Conservation (phyloP, 2,329 filamentous ascomycete genomes). For the Gyromitra esculenta region DNA sequence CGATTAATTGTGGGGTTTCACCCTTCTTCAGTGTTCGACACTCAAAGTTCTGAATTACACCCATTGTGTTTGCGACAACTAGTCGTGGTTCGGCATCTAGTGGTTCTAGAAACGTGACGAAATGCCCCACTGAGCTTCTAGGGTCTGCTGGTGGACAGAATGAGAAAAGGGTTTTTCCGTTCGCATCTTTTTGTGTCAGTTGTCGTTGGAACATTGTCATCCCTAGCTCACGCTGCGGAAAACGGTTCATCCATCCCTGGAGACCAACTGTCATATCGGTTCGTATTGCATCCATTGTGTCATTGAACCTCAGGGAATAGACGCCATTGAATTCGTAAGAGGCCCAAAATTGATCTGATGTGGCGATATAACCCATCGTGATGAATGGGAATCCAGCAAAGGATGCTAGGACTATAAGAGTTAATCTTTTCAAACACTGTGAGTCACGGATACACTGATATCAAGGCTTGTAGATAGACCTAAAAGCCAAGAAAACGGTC, state of each 20-base stretch:
- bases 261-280: conserved; percentile 28
- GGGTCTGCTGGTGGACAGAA: conserved; percentile 48
- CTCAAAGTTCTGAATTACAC: conserved; percentile 40
- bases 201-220: conserved; percentile 27
- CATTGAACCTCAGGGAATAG: conserved; percentile 36
- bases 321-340: conserved; percentile 37
- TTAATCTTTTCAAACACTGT: conserved; percentile 36
- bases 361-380: conserved; percentile 45
- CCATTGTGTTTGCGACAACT: conserved; percentile 47
- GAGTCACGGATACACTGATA: not conserved
- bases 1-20: conserved; percentile 32
- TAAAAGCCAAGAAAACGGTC: not conserved
- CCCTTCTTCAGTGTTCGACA: conserved; percentile 34
- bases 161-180: conserved; percentile 36
- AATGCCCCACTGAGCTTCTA: conserved; percentile 43
- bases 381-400: conserved; percentile 50
- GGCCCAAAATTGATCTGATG: conserved; percentile 45
- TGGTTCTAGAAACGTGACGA: conserved; percentile 44
- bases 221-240: conserved; percentile 46
- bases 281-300: conserved; percentile 12
- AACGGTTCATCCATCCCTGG: conserved; percentile 42
- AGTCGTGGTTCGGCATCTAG: conserved; percentile 36
- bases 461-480: not conserved
- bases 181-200: conserved; percentile 25
- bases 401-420: conserved; percentile 40